Conservation (phyloP, 805 yeast species). For the Kluyveromyces aestuarii region DNA sequence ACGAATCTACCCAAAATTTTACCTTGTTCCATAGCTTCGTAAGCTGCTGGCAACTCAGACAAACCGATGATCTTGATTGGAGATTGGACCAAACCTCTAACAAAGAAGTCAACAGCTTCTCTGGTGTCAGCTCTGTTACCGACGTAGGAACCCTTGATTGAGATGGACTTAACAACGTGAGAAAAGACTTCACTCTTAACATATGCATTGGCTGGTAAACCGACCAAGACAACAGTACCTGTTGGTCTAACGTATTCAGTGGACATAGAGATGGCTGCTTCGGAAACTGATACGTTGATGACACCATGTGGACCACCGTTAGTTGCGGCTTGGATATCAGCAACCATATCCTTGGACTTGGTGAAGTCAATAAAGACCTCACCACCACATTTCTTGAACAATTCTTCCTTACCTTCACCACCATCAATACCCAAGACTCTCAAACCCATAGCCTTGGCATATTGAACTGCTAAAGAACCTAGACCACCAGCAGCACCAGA, state of each 20-base stretch:
- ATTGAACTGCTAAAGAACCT: slow-evolving; percentile 51
- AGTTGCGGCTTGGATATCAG: slow-evolving; percentile 44
- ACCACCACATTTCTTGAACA: slow-evolving; percentile 41
- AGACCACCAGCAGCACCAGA: slow-evolving; percentile 59
- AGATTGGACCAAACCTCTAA: slow-evolving; percentile 55
- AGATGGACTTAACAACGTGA: slow-evolving; percentile 60
- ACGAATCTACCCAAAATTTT: slow-evolving; percentile 71
- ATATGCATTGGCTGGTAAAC: slow-evolving; percentile 70
- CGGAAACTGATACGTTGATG: slow-evolving; percentile 62
- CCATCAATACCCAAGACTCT: slow-evolving; percentile 50
- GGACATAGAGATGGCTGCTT: slow-evolving; percentile 50
- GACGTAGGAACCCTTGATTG: slow-evolving; percentile 71
- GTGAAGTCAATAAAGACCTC: slow-evolving; percentile 49
- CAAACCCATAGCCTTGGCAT: slow-evolving; percentile 50
- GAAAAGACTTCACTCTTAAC: slow-evolving; percentile 56
- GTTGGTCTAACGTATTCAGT: slow-evolving; percentile 48
- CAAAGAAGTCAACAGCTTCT: slow-evolving; percentile 63
- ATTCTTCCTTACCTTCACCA: slow-evolving; percentile 41
- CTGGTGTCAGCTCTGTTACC: slow-evolving; percentile 79
- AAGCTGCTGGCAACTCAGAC: slow-evolving; percentile 43
- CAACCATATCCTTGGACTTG: slow-evolving; percentile 40
- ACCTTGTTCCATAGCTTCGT: slow-evolving; percentile 47
- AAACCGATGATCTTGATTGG: slow-evolving; percentile 52
- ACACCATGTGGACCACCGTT: slow-evolving; percentile 68
- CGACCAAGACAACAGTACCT: slow-evolving; percentile 63